Evolutionary conservation across 2,329 filamentous ascomycete genomes (phyloP), one percentile per base, ranked within the genome.

Genomic region (Chaetomiaceae sp.): DNA sequence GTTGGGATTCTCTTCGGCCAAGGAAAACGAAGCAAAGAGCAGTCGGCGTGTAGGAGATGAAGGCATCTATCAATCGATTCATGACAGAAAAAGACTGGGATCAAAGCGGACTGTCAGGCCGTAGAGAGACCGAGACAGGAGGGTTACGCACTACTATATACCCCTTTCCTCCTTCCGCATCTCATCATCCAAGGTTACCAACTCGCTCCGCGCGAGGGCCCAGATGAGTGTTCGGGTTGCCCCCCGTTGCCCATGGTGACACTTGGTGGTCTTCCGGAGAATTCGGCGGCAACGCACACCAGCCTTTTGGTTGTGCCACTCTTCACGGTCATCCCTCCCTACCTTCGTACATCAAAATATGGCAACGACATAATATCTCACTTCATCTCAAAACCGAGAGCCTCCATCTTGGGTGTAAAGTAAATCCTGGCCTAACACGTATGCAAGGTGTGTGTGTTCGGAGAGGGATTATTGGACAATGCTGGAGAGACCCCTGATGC

Each of bases 111-210:
- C 11, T 25, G 23, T 32, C 11, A 33, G 27, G n/a, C 48, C 48
- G 41, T 13, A 45, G 27, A 32, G 40, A 23, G 48, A 38, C 48
- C 41, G 48, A 38, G 48, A 51, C 40, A 32, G 32, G 16, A 23
- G 20, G 40, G 48, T 44, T 37, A 25, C 48, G 37, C 25, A 37
- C 11, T 21, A 16, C 23, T 18, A 8, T 14, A 25, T 44, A 25
- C 33, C 20, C n/a, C n/a, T n/a, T n/a, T 44, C 18, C 16, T 32
- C 32, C 23, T 25, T n/a, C 30, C 37, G 5, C 7, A 11, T 30
- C 23, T 18, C 16, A 2, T 16, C 8, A 4, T 21, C 16, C 11
- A 47, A 18, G 32, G 18, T 33, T n/a, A n/a, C n/a, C n/a, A n/a
- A n/a, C n/a, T n/a, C n/a, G n/a, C n/a, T n/a, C n/a, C n/a, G n/a